Evolutionary conservation across 192 early-diverging fungal genomes (phyloP).

Genomic region (Phycomyces nitens): DNA sequence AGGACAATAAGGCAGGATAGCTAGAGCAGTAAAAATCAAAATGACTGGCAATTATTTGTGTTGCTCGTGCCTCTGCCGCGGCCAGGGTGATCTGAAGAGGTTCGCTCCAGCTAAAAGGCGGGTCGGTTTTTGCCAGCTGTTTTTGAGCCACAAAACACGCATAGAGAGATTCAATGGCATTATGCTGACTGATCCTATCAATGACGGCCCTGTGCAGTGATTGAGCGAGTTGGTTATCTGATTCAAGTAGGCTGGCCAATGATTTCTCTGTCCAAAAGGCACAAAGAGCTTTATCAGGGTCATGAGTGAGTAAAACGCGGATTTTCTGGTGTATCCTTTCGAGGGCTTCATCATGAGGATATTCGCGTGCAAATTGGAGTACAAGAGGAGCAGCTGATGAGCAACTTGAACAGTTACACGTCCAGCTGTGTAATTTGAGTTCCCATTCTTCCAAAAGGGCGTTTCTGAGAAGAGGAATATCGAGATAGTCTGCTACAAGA

Average conservation of each 20-base stretch:
- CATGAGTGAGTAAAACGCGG: constrained; percentile 5
- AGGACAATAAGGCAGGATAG: constrained; percentile 30
- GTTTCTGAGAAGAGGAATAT: constrained; percentile 17
- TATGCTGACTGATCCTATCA: constrained; percentile 16
- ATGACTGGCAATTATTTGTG: constrained; percentile 18
- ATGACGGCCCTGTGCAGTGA: constrained; percentile 3
- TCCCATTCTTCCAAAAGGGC: background rate
- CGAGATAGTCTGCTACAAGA: constrained; percentile 27
- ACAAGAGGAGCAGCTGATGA: constrained; percentile 4
- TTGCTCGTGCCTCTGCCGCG: constrained; percentile 13
- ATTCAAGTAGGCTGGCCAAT: constrained; percentile 10
- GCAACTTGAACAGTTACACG: constrained; percentile 18
- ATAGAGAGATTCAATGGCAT: constrained; percentile 23
- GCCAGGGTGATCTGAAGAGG: constrained; percentile 20
- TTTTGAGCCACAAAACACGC: constrained; percentile 18
- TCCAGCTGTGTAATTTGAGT: constrained; percentile 13
- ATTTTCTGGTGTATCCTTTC: background rate
- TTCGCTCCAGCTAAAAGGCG: constrained; percentile 12
- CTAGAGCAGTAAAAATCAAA: constrained; percentile 30
- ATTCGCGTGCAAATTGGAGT: constrained; percentile 3
- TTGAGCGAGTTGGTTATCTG: constrained; percentile 6
- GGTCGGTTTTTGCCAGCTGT: constrained; percentile 9
- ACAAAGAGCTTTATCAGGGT: constrained; percentile 22
- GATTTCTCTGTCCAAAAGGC: constrained; percentile 18
- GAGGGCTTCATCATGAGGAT: constrained; percentile 15